Base-by-base conservation (phyloP, 139 green algal species). In the Chlorella sp. region DNA sequence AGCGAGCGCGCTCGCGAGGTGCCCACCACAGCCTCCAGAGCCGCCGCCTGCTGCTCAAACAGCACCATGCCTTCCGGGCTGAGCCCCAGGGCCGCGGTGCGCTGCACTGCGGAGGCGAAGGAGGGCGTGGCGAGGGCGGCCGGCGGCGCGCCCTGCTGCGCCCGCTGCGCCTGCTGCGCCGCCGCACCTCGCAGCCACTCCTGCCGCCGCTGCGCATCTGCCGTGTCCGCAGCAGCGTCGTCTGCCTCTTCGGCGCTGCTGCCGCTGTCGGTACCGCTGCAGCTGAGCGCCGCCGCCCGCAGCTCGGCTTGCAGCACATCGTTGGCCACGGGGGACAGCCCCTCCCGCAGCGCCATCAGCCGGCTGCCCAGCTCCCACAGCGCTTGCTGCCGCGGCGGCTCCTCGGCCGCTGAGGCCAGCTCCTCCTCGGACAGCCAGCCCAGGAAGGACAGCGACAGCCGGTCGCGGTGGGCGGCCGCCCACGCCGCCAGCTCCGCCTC, bases 31-130 rank as follows among this genome's bases (percentile, higher is more conserved):
- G 83, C 86, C 75, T 91, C 81, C 56, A 86, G 44, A n/a, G 78
- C 74, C 60, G 73, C 80, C 65, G 89, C 90, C 83, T 92, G 87
- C 68, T 91, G 84, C 68, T 87, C 58, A 34, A 90, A 72, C 24
- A 88, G 78, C 20, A 54, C n/a, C 54, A 90, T 30, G 6, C 65
- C 87, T 70, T 91, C 88, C 22, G 67, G 77, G 32, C 75, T 86
- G 20, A 91, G 58, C 43, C 65, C 82, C 74, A 87, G 78, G 48
- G 76, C 48, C 2, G 85, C 87, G 13, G 51, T 65, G 5, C 38
- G 67, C 54, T 54, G 69, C 40, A 85, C 67, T 1, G 67, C 20
- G 1, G 41, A 54, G 20, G 43, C n/a, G 19, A 77, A 44, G 0
- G 28, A 75, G 36, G 74, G 67, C 56, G 28, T 69, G 70, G 51